Evolutionary conservation across 495 filamentous ascomycete genomes (phyloP).

Genomic region (Usnea hakonensis): DNA sequence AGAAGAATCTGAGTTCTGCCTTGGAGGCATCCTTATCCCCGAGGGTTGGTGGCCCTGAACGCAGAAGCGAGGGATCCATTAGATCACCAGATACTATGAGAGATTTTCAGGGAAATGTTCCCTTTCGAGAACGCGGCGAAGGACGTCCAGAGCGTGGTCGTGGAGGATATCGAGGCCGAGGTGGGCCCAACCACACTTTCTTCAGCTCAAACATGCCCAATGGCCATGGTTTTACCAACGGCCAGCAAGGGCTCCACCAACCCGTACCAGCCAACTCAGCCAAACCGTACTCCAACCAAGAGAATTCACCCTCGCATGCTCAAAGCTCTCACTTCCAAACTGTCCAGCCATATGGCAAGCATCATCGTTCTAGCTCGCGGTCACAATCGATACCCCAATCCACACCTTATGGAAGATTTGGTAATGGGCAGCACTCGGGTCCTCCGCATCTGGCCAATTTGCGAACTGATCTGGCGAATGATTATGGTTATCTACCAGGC

Average conservation of each 20-base stretch:
- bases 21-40: slow-evolving; percentile 16
- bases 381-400: slow-evolving; percentile 46
- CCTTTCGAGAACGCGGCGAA: slow-evolving; percentile 39
- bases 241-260: slow-evolving; percentile 37
- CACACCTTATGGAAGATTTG: slow-evolving; percentile 23
- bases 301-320: slow-evolving; percentile 23
- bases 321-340: slow-evolving; percentile 15
- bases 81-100: slow-evolving; percentile 20
- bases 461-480: slow-evolving; percentile 30
- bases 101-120: slow-evolving; percentile 23
- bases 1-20: slow-evolving; percentile 10
- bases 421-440: slow-evolving; percentile 27
- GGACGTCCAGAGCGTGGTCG: slow-evolving; percentile 45
- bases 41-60: slow-evolving; percentile 16
- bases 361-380: slow-evolving; percentile 37
- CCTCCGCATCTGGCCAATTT: slow-evolving; percentile 24
- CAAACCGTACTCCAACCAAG: slow-evolving; percentile 21
- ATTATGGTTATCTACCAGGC: slow-evolving; percentile 45
- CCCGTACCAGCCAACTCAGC: slow-evolving; percentile 26
- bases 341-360: slow-evolving; percentile 19
- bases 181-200: slow-evolving; percentile 36
- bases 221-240: slow-evolving; percentile 35
- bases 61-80: slow-evolving; percentile 22
- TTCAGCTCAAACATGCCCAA: slow-evolving; percentile 33
- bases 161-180: slow-evolving; percentile 48